Conservation (phyloP, 805 yeast genomes). For the Candida suzukii region DNA sequence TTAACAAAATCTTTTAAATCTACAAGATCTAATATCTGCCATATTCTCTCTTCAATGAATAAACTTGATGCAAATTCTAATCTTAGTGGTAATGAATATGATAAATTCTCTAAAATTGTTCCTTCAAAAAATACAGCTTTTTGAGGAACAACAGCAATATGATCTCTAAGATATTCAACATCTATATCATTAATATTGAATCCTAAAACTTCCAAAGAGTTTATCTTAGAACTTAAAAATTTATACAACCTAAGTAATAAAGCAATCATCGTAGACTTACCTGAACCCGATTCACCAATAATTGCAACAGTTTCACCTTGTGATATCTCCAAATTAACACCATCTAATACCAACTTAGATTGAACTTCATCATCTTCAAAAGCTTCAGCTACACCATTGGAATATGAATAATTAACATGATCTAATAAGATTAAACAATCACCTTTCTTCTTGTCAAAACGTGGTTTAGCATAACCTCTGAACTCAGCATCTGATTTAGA, state of each 20-base stretch:
- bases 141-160: constrained; percentile 71
- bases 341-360: constrained; percentile 26
- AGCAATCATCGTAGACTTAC: constrained; percentile 73
- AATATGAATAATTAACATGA: constrained; percentile 44
- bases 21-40: constrained; percentile 34
- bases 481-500: constrained; percentile 29
- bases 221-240: not conserved
- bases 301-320: constrained; percentile 54
- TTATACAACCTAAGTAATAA: constrained; percentile 48
- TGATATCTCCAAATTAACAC: constrained; percentile 35
- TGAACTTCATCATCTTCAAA: constrained; percentile 1
- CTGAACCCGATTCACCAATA: constrained; percentile 85
- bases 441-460: constrained; percentile 1
- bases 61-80: not conserved
- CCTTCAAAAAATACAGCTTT: constrained; percentile 67
- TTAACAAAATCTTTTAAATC: constrained; percentile 49
- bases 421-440: constrained; percentile 30
- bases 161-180: constrained; percentile 39
- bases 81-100: constrained; percentile 43
- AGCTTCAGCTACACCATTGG: constrained; percentile 22
- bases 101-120: constrained; percentile 60
- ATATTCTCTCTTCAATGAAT: constrained; percentile 16
- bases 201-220: constrained; percentile 30
- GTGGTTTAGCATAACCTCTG: constrained; percentile 28
- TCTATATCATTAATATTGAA: constrained; percentile 40